Evolutionary conservation across 768 basidiomycete species (phyloP).

Genomic region (Wakefieldia striispora): DNA sequence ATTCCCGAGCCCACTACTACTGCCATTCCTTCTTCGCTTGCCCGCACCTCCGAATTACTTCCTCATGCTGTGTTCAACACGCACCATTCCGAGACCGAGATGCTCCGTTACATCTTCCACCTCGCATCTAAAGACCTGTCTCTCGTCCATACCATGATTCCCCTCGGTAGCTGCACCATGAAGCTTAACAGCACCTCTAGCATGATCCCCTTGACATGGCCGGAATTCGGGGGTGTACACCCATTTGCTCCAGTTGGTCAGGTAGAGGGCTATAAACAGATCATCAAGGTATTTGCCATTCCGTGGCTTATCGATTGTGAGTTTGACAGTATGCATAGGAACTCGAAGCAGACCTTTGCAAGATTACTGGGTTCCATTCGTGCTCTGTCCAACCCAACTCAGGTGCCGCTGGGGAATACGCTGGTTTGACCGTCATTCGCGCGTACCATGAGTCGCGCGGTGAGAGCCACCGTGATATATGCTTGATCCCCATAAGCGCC

Average conservation of each 20-base stretch:
- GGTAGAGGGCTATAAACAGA: conserved; percentile 77
- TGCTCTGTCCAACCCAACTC: conserved; percentile 99
- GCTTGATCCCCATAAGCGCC: conserved; percentile 91
- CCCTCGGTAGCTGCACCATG: conserved; percentile 95
- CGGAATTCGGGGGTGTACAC: conserved; percentile 86
- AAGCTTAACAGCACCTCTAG: conserved; percentile 98
- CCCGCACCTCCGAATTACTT: conserved; percentile 68
- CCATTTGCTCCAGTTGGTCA: conserved; percentile 92
- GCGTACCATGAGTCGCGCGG: conserved; percentile 92
- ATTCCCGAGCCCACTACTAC: conserved; percentile 41
- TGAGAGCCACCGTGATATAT: conserved; percentile 83
- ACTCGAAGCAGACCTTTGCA: conserved; percentile 86
- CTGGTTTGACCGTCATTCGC: conserved; percentile 91
- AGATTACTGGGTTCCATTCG: conserved; percentile 93
- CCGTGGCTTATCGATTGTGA: not conserved
- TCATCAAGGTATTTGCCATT: conserved; percentile 61
- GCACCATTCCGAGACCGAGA: conserved; percentile 97
- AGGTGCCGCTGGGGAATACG: conserved; percentile 96
- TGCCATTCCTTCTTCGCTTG: conserved; percentile 53
- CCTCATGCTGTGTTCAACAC: conserved; percentile 92
- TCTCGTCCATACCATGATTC: conserved; percentile 95
- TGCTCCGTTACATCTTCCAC: conserved; percentile 95
- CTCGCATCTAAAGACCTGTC: conserved; percentile 93
- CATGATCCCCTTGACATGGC: conserved; percentile 96
- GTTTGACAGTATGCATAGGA: conserved; percentile 51